Evolutionary conservation across 2,329 filamentous ascomycete species (phyloP), one percentile per base, ranked within the genome.

Genomic region (Capronia epimyces): DNA sequence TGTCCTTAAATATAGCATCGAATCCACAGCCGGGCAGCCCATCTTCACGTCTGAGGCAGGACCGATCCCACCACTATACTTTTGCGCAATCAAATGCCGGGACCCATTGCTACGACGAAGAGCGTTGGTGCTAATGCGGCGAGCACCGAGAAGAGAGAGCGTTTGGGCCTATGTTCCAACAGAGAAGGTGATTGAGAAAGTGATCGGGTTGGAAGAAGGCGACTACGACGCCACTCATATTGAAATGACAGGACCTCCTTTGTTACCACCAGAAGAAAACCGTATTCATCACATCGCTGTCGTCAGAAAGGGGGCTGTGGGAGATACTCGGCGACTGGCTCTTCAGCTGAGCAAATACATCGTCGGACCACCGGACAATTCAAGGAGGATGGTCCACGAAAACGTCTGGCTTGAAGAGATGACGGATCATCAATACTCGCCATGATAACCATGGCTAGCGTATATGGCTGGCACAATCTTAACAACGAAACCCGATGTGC

Each of bases 71-170:
- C 63, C 66, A 2, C 34, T 70, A 13, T 69, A 67, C 39, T 67
- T 67, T 42, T 61, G 61, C 0, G 62, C 64, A 2, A 50, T 65
- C 0, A 68, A 66, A 46, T 69, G 67, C 44, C 66, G 67, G 2
- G 53, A 64, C 39, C 63, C 62, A 9, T 49, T 55, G 7, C 51
- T 69, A 21, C 59, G 67, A 5, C 53, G 59, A 4, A 59, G 60
- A 34, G 64, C 65, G 15, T 46, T 60, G 16, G 32, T 24, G 2
- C 39, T 59, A 2, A 43, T 61, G 21, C 25, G 42, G 24, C 21
- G 49, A 43, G 53, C 53, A 13, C 59, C 59, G 2, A 15, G 20
- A 16, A 37, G 31, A 40, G 50, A 54, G 40, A 46, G 45, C 7
- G 34, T 55, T 12, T 60, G 58, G 58, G 36, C 45, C 16, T 52